Evolutionary conservation across 352 stramenopile genomes (phyloP).

Genomic region (Globisporangium spinosum): DNA sequence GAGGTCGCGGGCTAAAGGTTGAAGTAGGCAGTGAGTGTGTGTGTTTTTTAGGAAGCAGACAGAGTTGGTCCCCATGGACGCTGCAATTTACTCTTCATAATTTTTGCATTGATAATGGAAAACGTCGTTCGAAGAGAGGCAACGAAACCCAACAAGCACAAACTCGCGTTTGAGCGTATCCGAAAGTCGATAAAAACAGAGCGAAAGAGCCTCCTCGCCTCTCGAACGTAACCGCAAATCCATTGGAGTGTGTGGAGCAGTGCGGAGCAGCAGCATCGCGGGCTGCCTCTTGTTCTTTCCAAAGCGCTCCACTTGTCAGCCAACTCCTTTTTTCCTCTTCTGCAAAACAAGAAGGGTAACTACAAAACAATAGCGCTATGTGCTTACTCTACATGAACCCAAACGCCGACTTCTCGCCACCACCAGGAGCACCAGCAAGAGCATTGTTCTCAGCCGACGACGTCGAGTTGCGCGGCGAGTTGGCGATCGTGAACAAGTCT

Average conservation of each 20-base stretch:
- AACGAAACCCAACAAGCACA: background rate
- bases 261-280: background rate
- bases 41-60: background rate
- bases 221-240: background rate
- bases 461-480: slow-evolving; percentile 56
- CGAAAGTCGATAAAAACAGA: background rate
- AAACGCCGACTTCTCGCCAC: slow-evolving; percentile 71
- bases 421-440: background rate
- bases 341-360: background rate
- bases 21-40: background rate
- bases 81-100: background rate
- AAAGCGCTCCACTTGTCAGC: background rate
- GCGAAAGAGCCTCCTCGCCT: background rate
- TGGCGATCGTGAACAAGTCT: slow-evolving; percentile 82
- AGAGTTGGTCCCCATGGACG: background rate
- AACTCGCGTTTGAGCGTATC: background rate
- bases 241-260: background rate
- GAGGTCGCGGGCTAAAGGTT: background rate
- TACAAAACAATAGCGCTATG: background rate
- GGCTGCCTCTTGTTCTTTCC: background rate
- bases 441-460: slow-evolving; percentile 4
- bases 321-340: background rate
- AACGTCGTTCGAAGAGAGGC: background rate
- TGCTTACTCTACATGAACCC: slow-evolving; percentile 83
- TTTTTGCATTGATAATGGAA: slow-evolving; percentile 5